Conservation (phyloP, 169 alveolate species). For the Plasmodium billcollinsi region DNA sequence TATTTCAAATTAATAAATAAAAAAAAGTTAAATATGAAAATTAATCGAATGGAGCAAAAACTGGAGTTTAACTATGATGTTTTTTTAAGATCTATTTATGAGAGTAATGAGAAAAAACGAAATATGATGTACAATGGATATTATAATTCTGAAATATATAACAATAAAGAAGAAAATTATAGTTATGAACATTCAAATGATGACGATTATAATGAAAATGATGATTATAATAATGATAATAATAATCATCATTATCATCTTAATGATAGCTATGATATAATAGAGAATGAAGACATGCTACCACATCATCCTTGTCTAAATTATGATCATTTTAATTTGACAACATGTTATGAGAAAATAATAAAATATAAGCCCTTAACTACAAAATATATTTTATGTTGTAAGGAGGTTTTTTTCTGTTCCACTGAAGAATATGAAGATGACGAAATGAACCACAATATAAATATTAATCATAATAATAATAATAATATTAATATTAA, state of each 20-base stretch:
- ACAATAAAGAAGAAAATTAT: neutral
- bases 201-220: neutral
- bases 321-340: neutral
- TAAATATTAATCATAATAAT: neutral
- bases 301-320: neutral
- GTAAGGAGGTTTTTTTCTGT: constrained; percentile 5
- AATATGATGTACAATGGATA: neutral
- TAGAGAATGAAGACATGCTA: neutral
- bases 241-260: neutral
- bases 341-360: constrained; percentile 37
- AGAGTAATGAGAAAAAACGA: neutral
- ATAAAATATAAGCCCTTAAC: constrained; percentile 18
- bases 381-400: constrained; percentile 23
- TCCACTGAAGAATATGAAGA: neutral
- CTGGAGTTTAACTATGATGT: constrained; percentile 22
- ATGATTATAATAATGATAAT: neutral
- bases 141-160: neutral
- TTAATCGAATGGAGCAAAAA: constrained; percentile 9
- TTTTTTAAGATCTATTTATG: constrained; percentile 21
- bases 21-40: constrained; percentile 18
- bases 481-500: neutral
- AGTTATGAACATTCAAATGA: neutral
- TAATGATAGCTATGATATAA: neutral
- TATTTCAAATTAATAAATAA: constrained; percentile 43
- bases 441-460: neutral